Conservation (phyloP, 2,329 filamentous ascomycete species). For the Penicillium sp. region DNA sequence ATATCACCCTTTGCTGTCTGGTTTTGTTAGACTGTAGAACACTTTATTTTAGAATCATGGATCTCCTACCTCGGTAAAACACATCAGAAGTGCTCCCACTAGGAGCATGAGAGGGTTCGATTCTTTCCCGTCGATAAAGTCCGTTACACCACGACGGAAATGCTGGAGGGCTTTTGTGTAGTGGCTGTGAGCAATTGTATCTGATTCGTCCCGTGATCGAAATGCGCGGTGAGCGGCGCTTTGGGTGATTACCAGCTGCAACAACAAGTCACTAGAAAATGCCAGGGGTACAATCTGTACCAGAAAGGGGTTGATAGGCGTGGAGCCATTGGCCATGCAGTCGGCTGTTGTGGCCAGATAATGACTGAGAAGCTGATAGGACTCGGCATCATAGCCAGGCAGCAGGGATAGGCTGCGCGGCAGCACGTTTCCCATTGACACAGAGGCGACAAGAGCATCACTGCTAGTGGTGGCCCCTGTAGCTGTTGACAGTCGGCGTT, state of each 20-base stretch:
- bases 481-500: not conserved
- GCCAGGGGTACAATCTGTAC: slow-evolving; percentile 47
- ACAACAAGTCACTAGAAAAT: slow-evolving; percentile 45
- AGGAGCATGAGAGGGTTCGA: slow-evolving; percentile 39
- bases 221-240: slow-evolving; percentile 33
- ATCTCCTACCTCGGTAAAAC: slow-evolving; percentile 45
- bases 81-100: slow-evolving; percentile 47
- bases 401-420: slow-evolving; percentile 28
- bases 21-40: not conserved
- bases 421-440: slow-evolving; percentile 18
- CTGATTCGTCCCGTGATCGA: slow-evolving; percentile 27
- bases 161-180: slow-evolving; percentile 30
- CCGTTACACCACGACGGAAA: slow-evolving; percentile 27
- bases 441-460: slow-evolving; percentile 1
- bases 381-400: slow-evolving; percentile 27
- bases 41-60: not conserved
- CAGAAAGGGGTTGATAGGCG: slow-evolving; percentile 46
- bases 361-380: slow-evolving; percentile 43
- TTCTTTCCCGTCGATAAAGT: slow-evolving; percentile 31
- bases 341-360: slow-evolving; percentile 46
- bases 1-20: slow-evolving; percentile 46
- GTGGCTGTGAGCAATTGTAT: slow-evolving; percentile 28
- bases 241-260: slow-evolving; percentile 49
- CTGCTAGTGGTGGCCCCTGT: not conserved
- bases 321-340: slow-evolving; percentile 50